Evolutionary conservation across 129 eudicot species (phyloP).

Genomic region (Oenanthe sinensis): DNA sequence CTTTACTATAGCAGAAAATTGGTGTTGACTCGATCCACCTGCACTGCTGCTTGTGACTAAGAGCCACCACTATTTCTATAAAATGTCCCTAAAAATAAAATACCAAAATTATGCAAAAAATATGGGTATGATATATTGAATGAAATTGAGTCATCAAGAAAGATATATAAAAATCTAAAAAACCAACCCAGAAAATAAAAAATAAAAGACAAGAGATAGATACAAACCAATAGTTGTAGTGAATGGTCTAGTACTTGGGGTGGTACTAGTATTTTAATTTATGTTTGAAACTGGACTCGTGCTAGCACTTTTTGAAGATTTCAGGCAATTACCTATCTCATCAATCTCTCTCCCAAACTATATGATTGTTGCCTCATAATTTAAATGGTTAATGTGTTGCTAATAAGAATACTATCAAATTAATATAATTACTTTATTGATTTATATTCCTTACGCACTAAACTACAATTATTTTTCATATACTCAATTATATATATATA

Average conservation of each 20-base stretch:
- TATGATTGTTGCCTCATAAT: too few relatives aligned
- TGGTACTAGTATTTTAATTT: neutral
- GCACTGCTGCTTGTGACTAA: constrained; percentile 51
- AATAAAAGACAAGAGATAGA: neutral
- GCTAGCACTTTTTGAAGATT: neutral
- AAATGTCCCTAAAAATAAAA: constrained; percentile 31
- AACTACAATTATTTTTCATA: too few relatives aligned
- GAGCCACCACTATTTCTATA: constrained; percentile 41
- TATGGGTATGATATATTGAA: too few relatives aligned
- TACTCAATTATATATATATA: too few relatives aligned
- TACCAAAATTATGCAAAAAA: neutral
- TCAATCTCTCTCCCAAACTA: too few relatives aligned
- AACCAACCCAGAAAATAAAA: neutral
- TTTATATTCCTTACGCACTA: too few relatives aligned
- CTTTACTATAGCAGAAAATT: constrained; percentile 25
- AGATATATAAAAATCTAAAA: neutral
- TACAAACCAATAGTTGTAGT: neutral
- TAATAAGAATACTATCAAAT: too few relatives aligned
- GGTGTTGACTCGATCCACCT: constrained; percentile 22
- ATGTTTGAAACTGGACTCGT: neutral
- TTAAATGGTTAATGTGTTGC: too few relatives aligned
- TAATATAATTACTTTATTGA: too few relatives aligned
- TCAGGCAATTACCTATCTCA: neutral
- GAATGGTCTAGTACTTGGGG: neutral
- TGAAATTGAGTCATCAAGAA: too few relatives aligned